Evolutionary conservation across 305 asterid species (phyloP).

Genomic region (Fraxinus albicans): DNA sequence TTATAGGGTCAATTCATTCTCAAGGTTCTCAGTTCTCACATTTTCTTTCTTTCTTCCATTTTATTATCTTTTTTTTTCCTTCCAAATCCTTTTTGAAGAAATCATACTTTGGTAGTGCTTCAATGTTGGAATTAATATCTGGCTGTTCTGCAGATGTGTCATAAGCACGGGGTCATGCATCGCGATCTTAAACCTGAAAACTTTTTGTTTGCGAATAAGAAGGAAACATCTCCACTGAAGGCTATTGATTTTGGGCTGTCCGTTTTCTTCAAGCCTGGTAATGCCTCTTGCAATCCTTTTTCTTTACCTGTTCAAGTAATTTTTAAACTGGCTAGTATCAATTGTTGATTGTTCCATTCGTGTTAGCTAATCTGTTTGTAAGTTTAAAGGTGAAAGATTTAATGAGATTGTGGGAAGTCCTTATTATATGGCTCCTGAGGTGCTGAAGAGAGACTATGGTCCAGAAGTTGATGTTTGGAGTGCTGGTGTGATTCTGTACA

Average conservation of each 20-base stretch:
- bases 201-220: neutral
- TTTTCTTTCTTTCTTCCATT: neutral
- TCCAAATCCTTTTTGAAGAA: neutral
- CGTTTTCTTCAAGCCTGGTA: constrained; percentile 82
- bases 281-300: neutral
- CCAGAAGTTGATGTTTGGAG: constrained; percentile 87
- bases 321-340: neutral
- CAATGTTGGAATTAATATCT: constrained; percentile 4
- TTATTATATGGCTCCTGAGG: constrained; percentile 87
- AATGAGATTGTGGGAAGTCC: constrained; percentile 87
- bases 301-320: neutral
- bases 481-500: constrained; percentile 86
- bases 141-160: constrained; percentile 58
- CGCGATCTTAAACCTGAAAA: constrained; percentile 5
- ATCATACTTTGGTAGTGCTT: neutral
- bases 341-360: neutral
- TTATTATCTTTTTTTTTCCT: neutral
- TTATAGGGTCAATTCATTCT: neutral
- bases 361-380: constrained; percentile 3
- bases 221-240: neutral
- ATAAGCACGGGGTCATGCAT: constrained; percentile 68
- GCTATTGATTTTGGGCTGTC: constrained; percentile 26
- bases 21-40: neutral
- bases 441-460: constrained; percentile 66
- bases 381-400: constrained; percentile 57